Evolutionary conservation across 345 rosid genomes (phyloP), one percentile per base, ranked within the genome.

Genomic region (Camelina sativa): DNA sequence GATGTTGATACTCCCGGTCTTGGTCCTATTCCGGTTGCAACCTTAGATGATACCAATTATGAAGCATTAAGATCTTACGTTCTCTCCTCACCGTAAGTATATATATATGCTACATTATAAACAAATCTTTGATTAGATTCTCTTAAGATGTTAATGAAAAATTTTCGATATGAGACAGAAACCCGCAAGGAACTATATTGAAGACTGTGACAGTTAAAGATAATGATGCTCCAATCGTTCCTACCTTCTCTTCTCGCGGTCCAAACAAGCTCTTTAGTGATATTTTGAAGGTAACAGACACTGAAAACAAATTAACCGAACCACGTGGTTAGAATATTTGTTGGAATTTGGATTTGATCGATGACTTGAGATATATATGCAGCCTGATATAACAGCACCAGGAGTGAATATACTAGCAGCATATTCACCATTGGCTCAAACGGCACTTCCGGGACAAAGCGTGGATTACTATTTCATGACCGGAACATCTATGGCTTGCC

Each of bases 401-500:
- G 82, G 82, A 20, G 83, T 75, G 50, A 67, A 82, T 46, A 80
- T 80, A 50, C 65, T 84, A 62, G 85, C 87, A n/a, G 85, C 81
- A 47, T 82, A 54, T 76, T 60, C 81, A 17, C 76, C 78, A 0
- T 1, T 28, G 52, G 66, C 46, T 46, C 19, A 65, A 54, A 78
- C 80, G 10, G 65, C 79, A 2, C 16, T 32, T 23, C 51, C 76
- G 13, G 59, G 71, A 50, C 79, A 67, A 65, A 62, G 63, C 9
- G 17, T 74, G 17, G 68, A 74, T 32, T 72, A 77, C 76, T 71
- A 71, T 58, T 71, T 72, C 76, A 50, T 65, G 76, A 48, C 91
- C 5, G 96, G 93, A 11, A 88, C 96, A 58, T 90, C 93, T 38
- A 86, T 86, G 91, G 83, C 93, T 66, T 83, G 87, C 56, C 93